A percentile compares a stretch with the other conserved stretches of the same genome.
Evolutionary conservation across 148 eudicot species (phyloP).

Genomic region (Chenopodium formosanum): DNA sequence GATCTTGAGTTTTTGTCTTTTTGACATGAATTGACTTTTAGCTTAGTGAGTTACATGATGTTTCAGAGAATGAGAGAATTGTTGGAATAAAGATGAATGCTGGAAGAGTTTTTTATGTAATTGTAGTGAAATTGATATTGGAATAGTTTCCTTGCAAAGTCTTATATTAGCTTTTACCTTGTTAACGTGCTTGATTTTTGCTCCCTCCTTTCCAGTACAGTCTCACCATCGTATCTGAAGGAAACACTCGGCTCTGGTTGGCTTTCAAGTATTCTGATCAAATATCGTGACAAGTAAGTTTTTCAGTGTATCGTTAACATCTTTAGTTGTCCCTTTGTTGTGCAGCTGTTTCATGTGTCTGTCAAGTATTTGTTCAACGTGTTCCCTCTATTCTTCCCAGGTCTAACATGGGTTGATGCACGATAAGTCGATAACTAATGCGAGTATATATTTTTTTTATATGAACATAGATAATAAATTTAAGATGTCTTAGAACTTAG

Average conservation of each 20-base stretch:
- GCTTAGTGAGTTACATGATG: not conserved
- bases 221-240: constrained; percentile 76
- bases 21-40: not conserved
- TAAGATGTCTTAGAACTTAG: not conserved
- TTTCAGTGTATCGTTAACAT: not conserved
- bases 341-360: not conserved
- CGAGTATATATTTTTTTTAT: no score
- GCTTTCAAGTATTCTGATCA: constrained; percentile 70
- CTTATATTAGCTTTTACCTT: not conserved
- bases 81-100: not conserved
- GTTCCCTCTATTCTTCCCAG: not conserved
- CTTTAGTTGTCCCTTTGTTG: not conserved
- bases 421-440: not conserved
- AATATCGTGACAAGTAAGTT: constrained; percentile 71
- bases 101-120: not conserved
- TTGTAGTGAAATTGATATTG: not conserved
- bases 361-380: not conserved
- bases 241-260: constrained; percentile 88
- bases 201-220: constrained; percentile 63
- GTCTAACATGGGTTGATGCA: not conserved
- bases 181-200: constrained; percentile 22
- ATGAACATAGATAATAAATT: no score
- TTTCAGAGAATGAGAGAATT: not conserved
- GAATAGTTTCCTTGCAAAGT: not conserved
- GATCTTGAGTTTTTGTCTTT: not conserved